Evolutionary conservation across 2,329 filamentous ascomycete species (phyloP).

Genomic region (Scytalidium lignicola): DNA sequence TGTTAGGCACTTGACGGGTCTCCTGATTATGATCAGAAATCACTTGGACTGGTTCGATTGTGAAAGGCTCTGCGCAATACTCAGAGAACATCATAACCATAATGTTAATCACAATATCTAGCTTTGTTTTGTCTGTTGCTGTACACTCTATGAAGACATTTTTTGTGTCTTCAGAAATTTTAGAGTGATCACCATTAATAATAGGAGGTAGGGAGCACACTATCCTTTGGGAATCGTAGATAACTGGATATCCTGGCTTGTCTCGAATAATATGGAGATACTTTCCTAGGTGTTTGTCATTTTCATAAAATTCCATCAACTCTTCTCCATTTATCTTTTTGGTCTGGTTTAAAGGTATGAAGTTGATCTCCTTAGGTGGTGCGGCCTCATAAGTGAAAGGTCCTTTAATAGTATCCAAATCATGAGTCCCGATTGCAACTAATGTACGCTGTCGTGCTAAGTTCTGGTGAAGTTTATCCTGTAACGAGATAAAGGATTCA

Average conservation of each 20-base stretch:
- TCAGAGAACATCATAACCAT: constrained; percentile 96
- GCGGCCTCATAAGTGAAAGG: constrained; percentile 97
- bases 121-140: constrained; percentile 90
- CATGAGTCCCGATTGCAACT: constrained; percentile 96
- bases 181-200: constrained; percentile 96
- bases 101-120: constrained; percentile 93
- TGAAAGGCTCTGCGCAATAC: constrained; percentile 84
- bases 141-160: constrained; percentile 98
- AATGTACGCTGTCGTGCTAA: constrained; percentile 87
- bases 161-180: constrained; percentile 85
- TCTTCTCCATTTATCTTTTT: constrained; percentile 82
- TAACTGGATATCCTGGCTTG: constrained; percentile 89
- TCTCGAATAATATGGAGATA: constrained; percentile 94
- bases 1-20: constrained; percentile 73
- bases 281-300: constrained; percentile 84
- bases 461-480: constrained; percentile 98
- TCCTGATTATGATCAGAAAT: constrained; percentile 86
- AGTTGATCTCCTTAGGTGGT: constrained; percentile 86
- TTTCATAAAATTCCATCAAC: constrained; percentile 93
- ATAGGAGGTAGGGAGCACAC: constrained; percentile 95
- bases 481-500: constrained; percentile 93
- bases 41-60: constrained; percentile 89
- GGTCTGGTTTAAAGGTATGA: constrained; percentile 84
- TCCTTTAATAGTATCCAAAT: constrained; percentile 86
- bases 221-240: constrained; percentile 80